Base-by-base conservation (phyloP, 1,284 basidiomycete genomes). In the Pholiota adiposa region DNA sequence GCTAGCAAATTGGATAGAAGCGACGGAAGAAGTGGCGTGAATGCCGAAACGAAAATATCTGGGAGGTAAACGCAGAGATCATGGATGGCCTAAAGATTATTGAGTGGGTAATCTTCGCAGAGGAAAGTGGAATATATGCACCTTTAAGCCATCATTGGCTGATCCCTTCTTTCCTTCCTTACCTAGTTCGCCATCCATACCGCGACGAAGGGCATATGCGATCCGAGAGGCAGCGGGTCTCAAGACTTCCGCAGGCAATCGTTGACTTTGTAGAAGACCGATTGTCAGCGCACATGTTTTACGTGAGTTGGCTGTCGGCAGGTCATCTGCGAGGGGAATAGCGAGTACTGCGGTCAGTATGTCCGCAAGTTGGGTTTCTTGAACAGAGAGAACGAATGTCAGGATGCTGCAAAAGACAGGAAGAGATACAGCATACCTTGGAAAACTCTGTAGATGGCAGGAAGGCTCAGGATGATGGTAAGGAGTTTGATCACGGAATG, bases 111-210 rank as follows among this genome's bases (percentile, higher is more conserved):
- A 68, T 49, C 18, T 36, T 38, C 31, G 38, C 58, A 53, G 48
- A 36, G 64, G 62, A 60, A 29, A 41, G 59, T 27, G 44, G 31
- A 49, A 59, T 63, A 64, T 57, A 53, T 64, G 54, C 67, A 88
- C 89, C 82, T 85, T 89, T 48, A 92, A 78, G 18, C 88, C 89
- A 69, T 93, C 91, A 40, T 80, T 87, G 1, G 80, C 81, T 2
- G 90, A 85, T 0, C 92, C 91, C 66, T 90, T 93, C 77, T 93
- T 93, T 8, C 91, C 91, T 72, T 93, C 92, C 69, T 90, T 90
- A 2, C 91, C 92, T 18, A 93, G 83, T 61, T 92, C 88, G 11
- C 92, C 92, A 59, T 90, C 87, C 62, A 93, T 83, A n/a, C 87
- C 92, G 36, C 90, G 84, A 54, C 83, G 81, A 8, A 93, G 70